Base-by-base conservation (phyloP, 257 asterid species). In the Lycium barbarum region DNA sequence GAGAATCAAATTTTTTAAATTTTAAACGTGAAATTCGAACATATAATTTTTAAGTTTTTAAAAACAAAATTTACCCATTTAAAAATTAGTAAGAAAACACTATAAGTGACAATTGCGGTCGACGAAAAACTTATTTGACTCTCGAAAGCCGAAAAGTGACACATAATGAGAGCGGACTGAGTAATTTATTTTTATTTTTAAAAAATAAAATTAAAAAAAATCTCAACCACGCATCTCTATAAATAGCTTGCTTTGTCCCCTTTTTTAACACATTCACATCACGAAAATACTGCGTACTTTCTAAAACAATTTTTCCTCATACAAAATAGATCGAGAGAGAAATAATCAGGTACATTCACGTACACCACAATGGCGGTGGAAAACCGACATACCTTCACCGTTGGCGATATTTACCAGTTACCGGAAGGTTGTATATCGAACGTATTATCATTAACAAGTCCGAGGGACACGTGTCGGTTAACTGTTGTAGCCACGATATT, bases 391-490 rank as follows among this genome's bases (percentile, higher is more conserved):
- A 83, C 45, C 57, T 63, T 86, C n/a, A 6, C 7, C 35, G 53
- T 0, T 35, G 45, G 15, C 45, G 88, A 85, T 65, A 80, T 92
- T 36, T 55, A 79, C 84, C 88, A 87, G 6, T 86, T 95, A 43
- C 97, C 98, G 4, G 98, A 95, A 86, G 97, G 93, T 66, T 93
- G 97, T 88, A 87, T 94, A 79, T 95, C 96, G 45, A 83, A 87
- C 62, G 93, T 92, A 9, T 84, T 96, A 47, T 90, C 98, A 22
- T 80, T 96, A 40, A 94, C 98, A 18, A 92, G 84, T 87, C 98
- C 99, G 1, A 88, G 84, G 85, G 98, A 96, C 55, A 96, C 92
- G 1, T 88, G 98, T 88, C 90, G 95, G 87, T 85, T 94, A 11
- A 89, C 95, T 36, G 59, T 63, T 79, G 94, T 96, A 4, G 90